Evolutionary conservation across 2,329 filamentous ascomycete species (phyloP), one percentile per base, ranked within the genome.

Genomic region (Aspergillus sp.): DNA sequence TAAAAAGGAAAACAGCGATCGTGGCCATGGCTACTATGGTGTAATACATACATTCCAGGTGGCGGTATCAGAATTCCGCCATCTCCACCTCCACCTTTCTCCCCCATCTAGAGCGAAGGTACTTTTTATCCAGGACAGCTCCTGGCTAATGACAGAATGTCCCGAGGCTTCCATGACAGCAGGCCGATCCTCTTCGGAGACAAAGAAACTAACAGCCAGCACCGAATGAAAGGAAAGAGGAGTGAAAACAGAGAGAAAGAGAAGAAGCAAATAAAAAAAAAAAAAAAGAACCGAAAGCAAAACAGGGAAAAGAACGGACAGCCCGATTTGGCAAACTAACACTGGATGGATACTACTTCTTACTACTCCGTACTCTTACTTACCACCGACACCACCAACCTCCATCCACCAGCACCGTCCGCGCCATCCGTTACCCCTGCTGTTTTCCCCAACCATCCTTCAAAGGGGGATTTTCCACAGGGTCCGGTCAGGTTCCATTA

Each of bases 141-240:
- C 25, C 32, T 55, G 43, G 52, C 52, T 55, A 55, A 41, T 55
- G 52, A 55, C 39, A 45, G 52, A 55, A 45, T 39, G 30, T 55
- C 39, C 52, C 52, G 52, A 55, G 52, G 30, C 38, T 53, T 9
- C 25, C 50, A 45, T 55, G 52, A 55, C 52, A 55, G 52, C 52
- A 41, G 19, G 39, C n/a, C 45, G 39, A 30, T 25, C 52, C 36
- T 39, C 28, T 36, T 43, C 17, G n/a, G 52, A 47, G 23, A 45
- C 52, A 55, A 55, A 55, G 36, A 55, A 41, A 55, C 32, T 36
- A 36, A 36, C 32, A 36, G 32, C 12, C 32, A 36, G 25, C 15
- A 49, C 47, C 23, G 36, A 30, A 39, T 53, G 50, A 57, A 57
- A 28, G 28, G 38, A 57, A 13, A 25, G n/a, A 28, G 21, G 17